Evolutionary conservation across 441 rosid species (phyloP).

Genomic region (Aleurites moluccanus): DNA sequence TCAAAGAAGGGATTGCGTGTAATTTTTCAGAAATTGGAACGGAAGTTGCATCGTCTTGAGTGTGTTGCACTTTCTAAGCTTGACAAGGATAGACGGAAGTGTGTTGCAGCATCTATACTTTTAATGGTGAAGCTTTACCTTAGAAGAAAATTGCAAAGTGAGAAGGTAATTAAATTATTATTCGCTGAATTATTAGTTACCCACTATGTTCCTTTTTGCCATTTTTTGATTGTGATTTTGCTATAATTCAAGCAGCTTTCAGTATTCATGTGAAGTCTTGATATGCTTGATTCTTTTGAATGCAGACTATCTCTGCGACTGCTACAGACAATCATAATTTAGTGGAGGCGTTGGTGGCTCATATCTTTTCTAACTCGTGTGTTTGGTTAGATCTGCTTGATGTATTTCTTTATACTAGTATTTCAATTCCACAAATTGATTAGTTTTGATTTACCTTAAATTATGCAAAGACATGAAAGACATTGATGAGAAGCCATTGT

Average conservation of each 20-base stretch:
- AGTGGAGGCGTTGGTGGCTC: slow-evolving; percentile 82
- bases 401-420: slow-evolving; percentile 8
- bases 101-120: slow-evolving; percentile 74
- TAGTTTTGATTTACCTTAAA: slow-evolving; percentile 42
- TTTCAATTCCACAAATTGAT: not conserved
- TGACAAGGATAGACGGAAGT: slow-evolving; percentile 57
- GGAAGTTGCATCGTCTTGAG: slow-evolving; percentile 87
- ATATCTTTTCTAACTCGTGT: slow-evolving; percentile 56
- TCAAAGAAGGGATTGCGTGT: not conserved
- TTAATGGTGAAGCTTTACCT: slow-evolving; percentile 74
- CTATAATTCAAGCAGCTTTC: not conserved
- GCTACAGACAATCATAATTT: slow-evolving; percentile 57
- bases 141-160: slow-evolving; percentile 59
- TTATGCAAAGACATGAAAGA: slow-evolving; percentile 64
- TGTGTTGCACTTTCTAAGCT: slow-evolving; percentile 66
- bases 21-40: slow-evolving; percentile 64
- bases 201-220: not conserved
- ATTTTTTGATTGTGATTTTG: not conserved
- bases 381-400: slow-evolving; percentile 14
- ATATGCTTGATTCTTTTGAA: slow-evolving; percentile 13
- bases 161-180: slow-evolving; percentile 44
- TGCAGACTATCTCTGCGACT: slow-evolving; percentile 58
- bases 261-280: not conserved
- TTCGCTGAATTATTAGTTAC: not conserved
- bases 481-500: slow-evolving; percentile 75